A percentile compares a stretch with the other conserved stretches of the same genome.
Evolutionary conservation across 2,329 filamentous ascomycete genomes (phyloP).

Genomic region (Phaeoacremonium minimum): DNA sequence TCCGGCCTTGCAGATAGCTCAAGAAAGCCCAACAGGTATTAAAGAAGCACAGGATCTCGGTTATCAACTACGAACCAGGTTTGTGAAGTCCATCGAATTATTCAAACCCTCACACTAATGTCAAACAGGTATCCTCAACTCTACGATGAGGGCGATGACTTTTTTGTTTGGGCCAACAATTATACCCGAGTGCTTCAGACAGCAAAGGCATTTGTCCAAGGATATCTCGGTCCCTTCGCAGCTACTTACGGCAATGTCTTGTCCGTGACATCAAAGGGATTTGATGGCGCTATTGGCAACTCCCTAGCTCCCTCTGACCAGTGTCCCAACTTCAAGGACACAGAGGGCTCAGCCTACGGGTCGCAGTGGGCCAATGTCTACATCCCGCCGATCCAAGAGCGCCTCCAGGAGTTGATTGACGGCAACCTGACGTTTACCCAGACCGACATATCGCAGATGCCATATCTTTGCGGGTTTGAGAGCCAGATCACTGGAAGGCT

Average conservation of each 20-base stretch:
- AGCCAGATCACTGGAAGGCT: slow-evolving; percentile 59
- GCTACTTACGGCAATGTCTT: slow-evolving; percentile 50
- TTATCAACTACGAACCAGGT: slow-evolving; percentile 42
- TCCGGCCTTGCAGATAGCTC: slow-evolving; percentile 50
- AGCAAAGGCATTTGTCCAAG: slow-evolving; percentile 55
- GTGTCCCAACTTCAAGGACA: slow-evolving; percentile 55
- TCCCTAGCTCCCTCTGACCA: slow-evolving; percentile 59
- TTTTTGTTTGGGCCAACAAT: slow-evolving; percentile 62
- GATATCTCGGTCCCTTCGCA: slow-evolving; percentile 55
- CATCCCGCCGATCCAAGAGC: slow-evolving; percentile 46
- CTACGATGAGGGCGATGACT: slow-evolving; percentile 42
- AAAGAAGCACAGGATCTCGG: slow-evolving; percentile 57
- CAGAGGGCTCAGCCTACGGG: slow-evolving; percentile 41
- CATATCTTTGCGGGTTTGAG: slow-evolving; percentile 69
- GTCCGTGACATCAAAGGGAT: slow-evolving; percentile 52
- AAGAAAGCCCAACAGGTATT: slow-evolving; percentile 57
- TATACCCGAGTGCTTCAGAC: slow-evolving; percentile 62
- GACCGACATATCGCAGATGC: slow-evolving; percentile 52
- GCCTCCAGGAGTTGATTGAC: slow-evolving; percentile 48
- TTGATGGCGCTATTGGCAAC: slow-evolving; percentile 50
- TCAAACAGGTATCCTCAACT: slow-evolving; percentile 39
- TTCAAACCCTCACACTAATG: neutral
- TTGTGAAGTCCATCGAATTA: neutral
- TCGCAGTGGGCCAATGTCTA: slow-evolving; percentile 45
- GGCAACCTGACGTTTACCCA: slow-evolving; percentile 51